Evolutionary conservation across 75 land plant genomes (phyloP), one percentile per base, ranked within the genome.

Genomic region (Cryptomeria japonica): DNA sequence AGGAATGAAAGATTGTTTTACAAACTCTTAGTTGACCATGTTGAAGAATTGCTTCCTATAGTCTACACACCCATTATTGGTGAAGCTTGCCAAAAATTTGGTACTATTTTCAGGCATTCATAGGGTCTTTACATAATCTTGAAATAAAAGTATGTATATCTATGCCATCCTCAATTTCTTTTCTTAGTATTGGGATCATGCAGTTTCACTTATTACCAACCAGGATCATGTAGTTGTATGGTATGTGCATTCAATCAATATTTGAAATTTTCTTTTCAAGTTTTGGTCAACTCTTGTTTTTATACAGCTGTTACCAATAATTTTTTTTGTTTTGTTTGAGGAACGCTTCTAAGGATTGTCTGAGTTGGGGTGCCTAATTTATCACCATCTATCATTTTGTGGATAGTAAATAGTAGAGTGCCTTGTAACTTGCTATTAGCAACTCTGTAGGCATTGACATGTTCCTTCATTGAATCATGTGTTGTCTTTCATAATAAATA

Each of bases 11-110:
- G 92, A 49, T 53, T 92, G 78, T 92, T 92, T 80, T 92, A 88
- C 88, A 92, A 92, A 64, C 93, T 92, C 58, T 78, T 91, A 86
- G 91, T 92, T 53, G 92, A 92, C 84, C 90, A 92, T 84, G 93
- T 92, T 39, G 92, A 91, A 70, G 93, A 92, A 84, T 84, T 92
- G 90, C 90, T 92, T 78, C 93, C 92, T 44, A 91, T 92, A 79
- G 93, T 92, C 37, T 92, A 92, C 84, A 92, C 92, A 41, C 92
- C 92, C 15, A 88, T 85, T 49, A 90, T 88, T 38, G 93, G 93
- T 2, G 93, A 92, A 73, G 93, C 92, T 42, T 92, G 93, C 88
- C 93, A 92, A 41, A 92, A 92, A 83, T 91, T 91, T 85, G 93
- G 92, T 61, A 80, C 88, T 44, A 91, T 92, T 72, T 92, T 92